Percentiles rank a stretch among this genome's conserved stretches.
Conservation (phyloP, 2,329 filamentous ascomycete genomes). For the Calonectria ilicicola region DNA sequence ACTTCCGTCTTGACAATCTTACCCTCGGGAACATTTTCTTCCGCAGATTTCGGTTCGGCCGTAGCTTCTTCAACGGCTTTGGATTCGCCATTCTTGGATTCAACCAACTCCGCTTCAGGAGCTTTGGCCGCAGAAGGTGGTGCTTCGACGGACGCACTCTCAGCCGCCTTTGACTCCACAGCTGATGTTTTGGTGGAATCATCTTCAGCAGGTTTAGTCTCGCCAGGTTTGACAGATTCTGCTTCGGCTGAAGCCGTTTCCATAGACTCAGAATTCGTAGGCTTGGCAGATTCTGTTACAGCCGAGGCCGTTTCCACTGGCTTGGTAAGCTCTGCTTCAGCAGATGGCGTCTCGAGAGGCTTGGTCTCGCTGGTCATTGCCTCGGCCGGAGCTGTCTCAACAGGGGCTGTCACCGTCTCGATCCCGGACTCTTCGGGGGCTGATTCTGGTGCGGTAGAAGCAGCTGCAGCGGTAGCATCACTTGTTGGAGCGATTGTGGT, state of each 20-base stretch:
- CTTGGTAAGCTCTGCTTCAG: neutral
- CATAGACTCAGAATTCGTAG: neutral
- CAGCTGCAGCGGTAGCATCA: neutral
- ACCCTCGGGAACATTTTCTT: neutral
- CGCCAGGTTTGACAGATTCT: neutral
- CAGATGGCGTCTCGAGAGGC: neutral
- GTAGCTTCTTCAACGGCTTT: neutral
- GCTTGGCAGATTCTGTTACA: neutral
- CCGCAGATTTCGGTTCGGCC: neutral
- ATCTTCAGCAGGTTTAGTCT: neutral
- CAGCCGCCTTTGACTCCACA: constrained; percentile 1
- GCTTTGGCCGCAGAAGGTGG: neutral
- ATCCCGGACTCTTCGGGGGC: neutral
- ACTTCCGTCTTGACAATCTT: neutral
- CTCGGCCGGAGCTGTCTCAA: neutral
- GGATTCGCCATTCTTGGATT: neutral
- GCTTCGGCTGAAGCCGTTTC: neutral
- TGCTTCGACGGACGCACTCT: neutral
- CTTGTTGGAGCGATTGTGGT: neutral
- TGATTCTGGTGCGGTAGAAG: neutral
- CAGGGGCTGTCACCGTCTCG: constrained; percentile 11
- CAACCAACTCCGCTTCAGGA: neutral
- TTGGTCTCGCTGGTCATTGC: neutral
- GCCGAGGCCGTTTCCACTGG: neutral
- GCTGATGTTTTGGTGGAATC: neutral